These are phyloP conservation scores for Discostella stelligeroides DNA, from an alignment of 108 stramenopile genomes.

Conservation along the genomic window DNA sequence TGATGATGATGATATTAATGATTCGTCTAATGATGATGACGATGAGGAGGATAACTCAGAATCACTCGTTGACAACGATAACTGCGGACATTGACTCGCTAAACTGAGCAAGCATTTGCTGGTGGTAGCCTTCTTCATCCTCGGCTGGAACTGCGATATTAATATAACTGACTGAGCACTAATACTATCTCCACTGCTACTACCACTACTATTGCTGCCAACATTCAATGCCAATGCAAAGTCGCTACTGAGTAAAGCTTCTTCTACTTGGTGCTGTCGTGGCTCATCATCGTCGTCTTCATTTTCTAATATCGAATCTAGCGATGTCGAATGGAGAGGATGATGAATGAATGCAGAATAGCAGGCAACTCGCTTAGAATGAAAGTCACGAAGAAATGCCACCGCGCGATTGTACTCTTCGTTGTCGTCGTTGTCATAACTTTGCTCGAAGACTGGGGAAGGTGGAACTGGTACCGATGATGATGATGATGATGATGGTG, in stretches of 20 bases:
- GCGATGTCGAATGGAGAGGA: background rate
- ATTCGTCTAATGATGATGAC: too few species aligned
- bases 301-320: background rate
- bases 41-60: too few species aligned
- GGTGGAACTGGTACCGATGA: too few species aligned
- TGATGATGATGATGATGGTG: too few species aligned
- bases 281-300: background rate
- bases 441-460: too few species aligned
- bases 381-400: slow-evolving; percentile 40
- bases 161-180: background rate
- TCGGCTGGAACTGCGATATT: too few species aligned
- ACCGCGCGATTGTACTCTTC: slow-evolving; percentile 42
- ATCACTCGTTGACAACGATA: too few species aligned
- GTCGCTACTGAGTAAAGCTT: background rate
- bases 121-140: too few species aligned
- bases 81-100: too few species aligned
- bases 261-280: background rate
- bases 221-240: background rate
- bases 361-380: slow-evolving; percentile 17
- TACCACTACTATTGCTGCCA: background rate
- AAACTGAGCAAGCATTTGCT: too few species aligned
- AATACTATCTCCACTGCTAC: background rate
- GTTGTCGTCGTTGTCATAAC: background rate
- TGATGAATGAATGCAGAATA: background rate
- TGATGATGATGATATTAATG: too few species aligned